Evolutionary conservation across 495 filamentous ascomycete species (phyloP).

Genomic region (Apiosordaria backusii): DNA sequence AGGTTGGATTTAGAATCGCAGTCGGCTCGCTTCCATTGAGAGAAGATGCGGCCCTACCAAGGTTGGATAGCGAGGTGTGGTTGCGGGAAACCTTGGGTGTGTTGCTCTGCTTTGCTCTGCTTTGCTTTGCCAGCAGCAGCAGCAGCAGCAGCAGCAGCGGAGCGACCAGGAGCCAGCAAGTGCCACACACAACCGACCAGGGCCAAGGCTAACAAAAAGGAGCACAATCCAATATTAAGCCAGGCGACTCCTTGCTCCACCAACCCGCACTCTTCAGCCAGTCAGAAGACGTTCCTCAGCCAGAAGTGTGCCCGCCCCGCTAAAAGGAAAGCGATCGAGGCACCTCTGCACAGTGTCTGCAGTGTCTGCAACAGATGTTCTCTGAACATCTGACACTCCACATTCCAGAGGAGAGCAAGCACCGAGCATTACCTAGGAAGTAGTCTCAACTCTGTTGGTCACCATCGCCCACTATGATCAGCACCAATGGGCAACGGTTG

Average conservation of each 20-base stretch:
- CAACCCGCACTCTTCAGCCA: not conserved
- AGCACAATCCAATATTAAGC: conserved; percentile 17
- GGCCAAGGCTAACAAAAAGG: conserved; percentile 25
- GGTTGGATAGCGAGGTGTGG: not conserved
- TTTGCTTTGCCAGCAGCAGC: conserved; percentile 9
- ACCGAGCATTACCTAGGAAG: not conserved
- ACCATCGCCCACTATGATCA: not conserved
- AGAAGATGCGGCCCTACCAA: conserved; percentile 14
- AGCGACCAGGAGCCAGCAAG: conserved; percentile 4
- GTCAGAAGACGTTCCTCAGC: conserved; percentile 7
- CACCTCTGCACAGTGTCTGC: not conserved
- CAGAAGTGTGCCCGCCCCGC: conserved; percentile 12
- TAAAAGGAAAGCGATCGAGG: conserved; percentile 1
- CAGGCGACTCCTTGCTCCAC: conserved; percentile 12
- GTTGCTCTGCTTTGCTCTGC: not conserved
- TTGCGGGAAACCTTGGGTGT: not conserved
- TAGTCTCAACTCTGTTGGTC: not conserved
- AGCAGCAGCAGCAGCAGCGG: not conserved
- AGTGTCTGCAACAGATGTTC: not conserved
- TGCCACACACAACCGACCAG: conserved; percentile 13
- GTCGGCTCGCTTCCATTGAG: conserved; percentile 20
- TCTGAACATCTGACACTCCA: not conserved
- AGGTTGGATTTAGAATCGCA: conserved; percentile 9
- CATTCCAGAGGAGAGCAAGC: not conserved
- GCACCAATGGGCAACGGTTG: not conserved